Conservation (phyloP, 148 eudicot genomes). For the Pharnaceum exiguum region DNA sequence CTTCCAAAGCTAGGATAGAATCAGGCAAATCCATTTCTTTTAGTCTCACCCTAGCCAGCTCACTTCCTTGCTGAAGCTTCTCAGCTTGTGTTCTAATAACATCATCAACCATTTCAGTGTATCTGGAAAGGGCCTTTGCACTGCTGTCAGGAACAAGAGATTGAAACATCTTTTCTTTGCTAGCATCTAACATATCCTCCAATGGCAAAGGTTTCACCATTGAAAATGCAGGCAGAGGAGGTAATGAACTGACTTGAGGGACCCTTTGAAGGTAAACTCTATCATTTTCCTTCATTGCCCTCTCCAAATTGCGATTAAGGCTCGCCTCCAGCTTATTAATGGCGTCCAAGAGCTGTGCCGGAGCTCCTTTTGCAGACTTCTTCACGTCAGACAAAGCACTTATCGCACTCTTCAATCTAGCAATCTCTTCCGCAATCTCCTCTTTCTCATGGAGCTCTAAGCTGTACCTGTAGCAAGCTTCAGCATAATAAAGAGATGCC, state of each 20-base stretch:
- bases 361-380: slow-evolving; percentile 69
- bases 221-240: slow-evolving; percentile 73
- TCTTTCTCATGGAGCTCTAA: slow-evolving; percentile 96
- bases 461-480: slow-evolving; percentile 91
- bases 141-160: slow-evolving; percentile 94
- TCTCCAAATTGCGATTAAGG: slow-evolving; percentile 71
- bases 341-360: slow-evolving; percentile 86
- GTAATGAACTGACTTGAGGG: slow-evolving; percentile 66
- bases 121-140: slow-evolving; percentile 88
- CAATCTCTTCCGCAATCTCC: slow-evolving; percentile 95
- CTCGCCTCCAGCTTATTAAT: slow-evolving; percentile 68
- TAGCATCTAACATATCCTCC: slow-evolving; percentile 82
- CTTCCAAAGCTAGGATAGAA: slow-evolving; percentile 86
- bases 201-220: slow-evolving; percentile 82
- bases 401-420: slow-evolving; percentile 73
- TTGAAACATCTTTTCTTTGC: slow-evolving; percentile 85
- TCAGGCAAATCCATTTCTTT: slow-evolving; percentile 97
- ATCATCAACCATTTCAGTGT: slow-evolving; percentile 95
- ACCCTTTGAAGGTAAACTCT: slow-evolving; percentile 96
- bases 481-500: slow-evolving; percentile 85
- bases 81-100: slow-evolving; percentile 94
- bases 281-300: slow-evolving; percentile 94
- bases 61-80: slow-evolving; percentile 96
- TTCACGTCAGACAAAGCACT: slow-evolving; percentile 64
- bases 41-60: slow-evolving; percentile 88